Evolutionary conservation across 2,329 filamentous ascomycete species (phyloP).

Genomic region (Neoarthrinium moseri): DNA sequence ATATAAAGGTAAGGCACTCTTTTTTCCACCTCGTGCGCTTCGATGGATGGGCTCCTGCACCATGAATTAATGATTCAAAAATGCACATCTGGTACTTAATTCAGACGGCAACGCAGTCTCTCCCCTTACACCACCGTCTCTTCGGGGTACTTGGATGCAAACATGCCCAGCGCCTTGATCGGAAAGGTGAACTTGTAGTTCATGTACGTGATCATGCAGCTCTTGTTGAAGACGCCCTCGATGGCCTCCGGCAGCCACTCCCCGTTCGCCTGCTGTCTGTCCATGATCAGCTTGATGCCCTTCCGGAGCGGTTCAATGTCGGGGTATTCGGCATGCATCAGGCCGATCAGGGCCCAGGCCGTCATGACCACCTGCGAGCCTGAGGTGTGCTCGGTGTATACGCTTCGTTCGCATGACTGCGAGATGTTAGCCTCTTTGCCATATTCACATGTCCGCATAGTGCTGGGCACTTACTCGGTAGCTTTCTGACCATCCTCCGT

Average conservation of each 20-base stretch:
- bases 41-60: too few species aligned
- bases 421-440: slow-evolving; percentile 11
- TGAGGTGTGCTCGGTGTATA: slow-evolving; percentile 71
- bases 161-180: slow-evolving; percentile 92
- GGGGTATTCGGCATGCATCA: slow-evolving; percentile 82
- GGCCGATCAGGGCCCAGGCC: slow-evolving; percentile 80
- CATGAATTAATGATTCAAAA: too few species aligned
- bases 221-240: slow-evolving; percentile 98
- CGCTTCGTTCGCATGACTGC: slow-evolving; percentile 72
- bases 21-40: too few species aligned
- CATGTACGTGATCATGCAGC: slow-evolving; percentile 97
- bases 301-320: slow-evolving; percentile 69
- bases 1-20: too few species aligned
- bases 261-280: slow-evolving; percentile 80
- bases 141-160: slow-evolving; percentile 69
- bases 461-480: slow-evolving; percentile 60
- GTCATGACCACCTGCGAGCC: slow-evolving; percentile 92
- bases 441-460: background rate
- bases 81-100: too few species aligned
- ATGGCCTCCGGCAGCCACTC: slow-evolving; percentile 96
- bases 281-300: slow-evolving; percentile 80
- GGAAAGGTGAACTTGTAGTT: slow-evolving; percentile 99
- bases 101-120: too few species aligned
- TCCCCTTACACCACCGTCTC: slow-evolving; percentile 44
- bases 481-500: slow-evolving; percentile 96